Percentiles rank a stretch among this genome's conserved stretches.
These are phyloP conservation scores for Pholiota adiposa DNA, from an alignment of 1,284 basidiomycete species.

Conservation along the genomic window DNA sequence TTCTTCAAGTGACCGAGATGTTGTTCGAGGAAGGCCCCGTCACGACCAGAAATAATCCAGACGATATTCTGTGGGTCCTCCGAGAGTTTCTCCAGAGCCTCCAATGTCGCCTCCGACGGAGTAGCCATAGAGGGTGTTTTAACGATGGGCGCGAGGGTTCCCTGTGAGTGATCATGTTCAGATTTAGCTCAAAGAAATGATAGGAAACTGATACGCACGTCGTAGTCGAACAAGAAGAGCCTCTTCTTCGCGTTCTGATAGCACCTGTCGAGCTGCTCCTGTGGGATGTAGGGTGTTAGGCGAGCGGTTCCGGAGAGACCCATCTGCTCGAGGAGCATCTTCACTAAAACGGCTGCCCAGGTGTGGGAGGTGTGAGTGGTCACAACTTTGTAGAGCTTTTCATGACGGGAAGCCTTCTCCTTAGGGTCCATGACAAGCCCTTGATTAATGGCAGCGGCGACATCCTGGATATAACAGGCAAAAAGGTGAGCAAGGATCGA, in stretches of 20 bases:
- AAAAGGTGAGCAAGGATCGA: not conserved
- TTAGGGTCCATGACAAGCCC: slow-evolving; percentile 82
- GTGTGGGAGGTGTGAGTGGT: slow-evolving; percentile 94
- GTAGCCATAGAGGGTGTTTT: slow-evolving; percentile 90
- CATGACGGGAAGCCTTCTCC: slow-evolving; percentile 84
- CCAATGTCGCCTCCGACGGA: slow-evolving; percentile 79
- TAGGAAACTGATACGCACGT: slow-evolving; percentile 54
- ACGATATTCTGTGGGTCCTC: slow-evolving; percentile 89
- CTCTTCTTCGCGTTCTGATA: slow-evolving; percentile 83
- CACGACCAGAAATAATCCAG: slow-evolving; percentile 97
- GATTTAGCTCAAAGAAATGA: not conserved
- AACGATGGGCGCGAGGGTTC: slow-evolving; percentile 96
- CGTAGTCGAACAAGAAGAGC: slow-evolving; percentile 95
- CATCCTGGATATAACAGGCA: slow-evolving; percentile 61
- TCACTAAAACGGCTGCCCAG: slow-evolving; percentile 93
- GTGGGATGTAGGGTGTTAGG: slow-evolving; percentile 86
- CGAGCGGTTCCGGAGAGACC: slow-evolving; percentile 83
- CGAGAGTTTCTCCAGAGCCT: slow-evolving; percentile 74
- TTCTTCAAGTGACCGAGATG: slow-evolving; percentile 87
- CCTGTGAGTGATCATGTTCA: slow-evolving; percentile 47
- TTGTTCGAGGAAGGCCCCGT: slow-evolving; percentile 89
- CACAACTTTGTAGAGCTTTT: slow-evolving; percentile 80
- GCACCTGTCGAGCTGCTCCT: slow-evolving; percentile 60
- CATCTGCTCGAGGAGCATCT: slow-evolving; percentile 87
- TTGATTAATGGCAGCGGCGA: slow-evolving; percentile 92